Conservation (phyloP, 2,329 filamentous ascomycete genomes). For the Plenodomus biglobosus region DNA sequence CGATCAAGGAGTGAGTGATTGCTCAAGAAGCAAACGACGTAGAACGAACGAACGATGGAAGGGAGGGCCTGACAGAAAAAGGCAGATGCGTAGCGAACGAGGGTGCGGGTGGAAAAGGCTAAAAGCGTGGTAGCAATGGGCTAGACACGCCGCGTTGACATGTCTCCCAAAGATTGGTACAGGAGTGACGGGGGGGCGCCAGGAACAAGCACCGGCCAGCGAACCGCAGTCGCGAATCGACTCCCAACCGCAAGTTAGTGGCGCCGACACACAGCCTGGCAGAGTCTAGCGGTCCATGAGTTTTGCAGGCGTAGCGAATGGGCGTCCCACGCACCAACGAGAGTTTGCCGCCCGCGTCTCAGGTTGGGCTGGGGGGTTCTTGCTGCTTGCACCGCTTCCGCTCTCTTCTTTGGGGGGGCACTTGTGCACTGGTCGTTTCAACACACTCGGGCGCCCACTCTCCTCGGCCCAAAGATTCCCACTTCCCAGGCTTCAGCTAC, state of each 20-base stretch:
- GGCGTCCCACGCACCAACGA: constrained; percentile 5
- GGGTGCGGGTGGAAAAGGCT: constrained; percentile 24
- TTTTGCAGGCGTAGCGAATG: constrained; percentile 22
- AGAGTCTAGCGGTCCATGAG: constrained; percentile 19
- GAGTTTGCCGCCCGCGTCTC: constrained; percentile 27
- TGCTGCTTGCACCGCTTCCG: constrained; percentile 15
- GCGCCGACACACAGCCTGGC: constrained; percentile 10
- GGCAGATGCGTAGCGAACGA: constrained; percentile 21
- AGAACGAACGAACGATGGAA: constrained; percentile 25
- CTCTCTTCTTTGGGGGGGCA: constrained; percentile 12
- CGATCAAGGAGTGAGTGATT: constrained; percentile 30
- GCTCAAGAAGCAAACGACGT: constrained; percentile 27
- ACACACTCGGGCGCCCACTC: constrained; percentile 14
- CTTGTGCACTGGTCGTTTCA: constrained; percentile 24
- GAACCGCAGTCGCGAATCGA: constrained; percentile 17
- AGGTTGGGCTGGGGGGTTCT: constrained; percentile 23
- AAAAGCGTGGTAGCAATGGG: constrained; percentile 16
- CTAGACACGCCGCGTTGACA: constrained; percentile 24
- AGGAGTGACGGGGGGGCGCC: constrained; percentile 18
- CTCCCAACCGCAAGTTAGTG: constrained; percentile 5
- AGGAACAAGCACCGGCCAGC: constrained; percentile 22
- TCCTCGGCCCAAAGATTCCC: constrained; percentile 1
- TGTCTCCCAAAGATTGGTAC: constrained; percentile 34
- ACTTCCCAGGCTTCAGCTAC: too few relatives aligned
- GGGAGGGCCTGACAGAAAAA: constrained; percentile 29